These are phyloP conservation scores for Colletotrichum lini DNA, from an alignment of 2,329 filamentous ascomycete genomes.

Conservation along the genomic window DNA sequence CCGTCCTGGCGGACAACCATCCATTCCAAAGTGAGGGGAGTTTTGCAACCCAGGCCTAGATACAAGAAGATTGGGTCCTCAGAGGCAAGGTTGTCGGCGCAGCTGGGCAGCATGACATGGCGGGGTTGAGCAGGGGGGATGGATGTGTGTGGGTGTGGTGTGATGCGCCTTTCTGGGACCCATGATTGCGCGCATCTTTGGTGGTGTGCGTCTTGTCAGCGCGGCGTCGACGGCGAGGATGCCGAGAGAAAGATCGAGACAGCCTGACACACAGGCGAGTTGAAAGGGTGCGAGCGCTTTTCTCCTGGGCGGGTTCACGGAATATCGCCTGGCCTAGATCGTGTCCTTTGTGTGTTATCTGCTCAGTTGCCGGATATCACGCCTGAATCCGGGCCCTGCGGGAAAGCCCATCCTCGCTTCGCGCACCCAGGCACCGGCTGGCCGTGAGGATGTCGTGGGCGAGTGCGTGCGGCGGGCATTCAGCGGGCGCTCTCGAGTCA, in stretches of 20 bases:
- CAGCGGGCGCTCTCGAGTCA: constrained; percentile 38
- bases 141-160: not conserved
- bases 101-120: constrained; percentile 39
- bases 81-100: constrained; percentile 24
- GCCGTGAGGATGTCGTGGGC: constrained; percentile 19
- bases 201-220: constrained; percentile 33
- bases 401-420: constrained; percentile 11
- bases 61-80: constrained; percentile 16
- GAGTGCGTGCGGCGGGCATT: constrained; percentile 6
- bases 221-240: constrained; percentile 13
- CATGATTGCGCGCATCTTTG: constrained; percentile 33
- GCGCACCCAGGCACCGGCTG: not conserved
- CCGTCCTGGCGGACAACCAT: too few species aligned
- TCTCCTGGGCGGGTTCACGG: constrained; percentile 22
- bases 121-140: constrained; percentile 33
- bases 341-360: constrained; percentile 6
- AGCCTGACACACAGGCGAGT: not conserved
- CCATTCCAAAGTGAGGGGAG: too few species aligned
- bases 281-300: not conserved
- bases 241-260: constrained; percentile 1
- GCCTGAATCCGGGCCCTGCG: not conserved
- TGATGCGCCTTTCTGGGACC: constrained; percentile 6
- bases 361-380: constrained; percentile 4
- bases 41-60: not conserved
- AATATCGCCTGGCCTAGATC: constrained; percentile 10